Evolutionary conservation across 1,284 basidiomycete genomes (phyloP), one percentile per base, ranked within the genome.

Genomic region (Boletus mariae): DNA sequence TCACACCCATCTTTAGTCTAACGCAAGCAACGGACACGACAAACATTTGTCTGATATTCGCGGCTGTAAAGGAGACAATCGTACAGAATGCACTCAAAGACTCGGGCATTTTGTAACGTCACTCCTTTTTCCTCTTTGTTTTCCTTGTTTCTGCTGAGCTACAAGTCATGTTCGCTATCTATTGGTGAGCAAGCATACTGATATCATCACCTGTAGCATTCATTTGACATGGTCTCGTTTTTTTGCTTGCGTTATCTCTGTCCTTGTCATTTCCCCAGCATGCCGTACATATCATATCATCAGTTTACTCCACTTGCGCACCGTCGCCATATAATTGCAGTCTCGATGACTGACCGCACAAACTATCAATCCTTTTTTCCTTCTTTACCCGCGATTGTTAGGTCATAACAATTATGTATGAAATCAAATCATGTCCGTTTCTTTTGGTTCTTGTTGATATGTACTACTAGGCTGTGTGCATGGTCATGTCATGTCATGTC

Each of bases 11-110:
- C 1, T 49, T 44, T 23, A 90, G 88, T 73, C 69, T 91, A 53
- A 91, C 88, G 12, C 87, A 90, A 68, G 88, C 87, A 38, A 91
- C 88, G 43, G 89, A 91, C 67, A 90, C 87, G 25, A 79, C 79
- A 5, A 90, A 90, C 66, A 85, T 98, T 57, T 82, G 92, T 59
- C 80, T 98, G 0, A 94, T 98, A 9, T 98, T 98, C 63, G 94
- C 94, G 0, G 94, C 95, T 0, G 94, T 98, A 57, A 98, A 98
- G 75, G 96, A 98, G 76, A 96, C 94, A n/a, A 95, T 97, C 57
- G 69, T 96, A 55, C 92, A 94, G 72, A 93, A 93, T 65, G 89
- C 90, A 1, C 74, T 92, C 17, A 87, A 90, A 66, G 90, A 92
- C 62, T 90, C 87, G 0, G 89, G 89, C 45, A 91, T 92, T 59